phyloP scores from a whole-genome alignment of 1,284 basidiomycete genomes.

The Cryptococcus hybrid region DNA sequence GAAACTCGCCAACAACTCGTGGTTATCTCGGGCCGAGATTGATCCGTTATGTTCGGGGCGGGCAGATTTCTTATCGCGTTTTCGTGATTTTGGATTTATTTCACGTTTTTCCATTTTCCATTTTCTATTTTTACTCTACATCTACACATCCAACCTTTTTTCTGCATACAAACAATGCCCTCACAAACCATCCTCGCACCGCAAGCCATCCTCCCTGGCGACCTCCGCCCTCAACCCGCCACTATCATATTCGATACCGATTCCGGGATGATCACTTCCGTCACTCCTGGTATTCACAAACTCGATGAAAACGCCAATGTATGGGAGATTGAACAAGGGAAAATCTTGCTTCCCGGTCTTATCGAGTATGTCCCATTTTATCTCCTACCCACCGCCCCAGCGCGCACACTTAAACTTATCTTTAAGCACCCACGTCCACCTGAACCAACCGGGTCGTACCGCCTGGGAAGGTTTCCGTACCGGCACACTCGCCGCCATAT shows the following conservation, averaged over 20 bases:
- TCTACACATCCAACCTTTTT: too few species aligned
- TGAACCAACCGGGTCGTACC: constrained; percentile 77
- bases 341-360: constrained; percentile 65
- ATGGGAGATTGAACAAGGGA: constrained; percentile 8
- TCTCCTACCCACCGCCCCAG: too few species aligned
- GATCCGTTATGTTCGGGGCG: too few species aligned
- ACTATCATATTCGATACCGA: constrained; percentile 64
- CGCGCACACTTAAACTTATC: too few species aligned
- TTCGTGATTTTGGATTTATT: too few species aligned
- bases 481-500: constrained; percentile 80
- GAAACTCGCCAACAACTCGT: too few species aligned
- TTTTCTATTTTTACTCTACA: too few species aligned
- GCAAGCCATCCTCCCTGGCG: constrained; percentile 61
- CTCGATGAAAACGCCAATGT: constrained; percentile 2
- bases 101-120: too few species aligned
- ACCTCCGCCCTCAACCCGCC: constrained; percentile 59
- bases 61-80: too few species aligned
- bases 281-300: constrained; percentile 41
- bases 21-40: too few species aligned
- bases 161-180: background rate
- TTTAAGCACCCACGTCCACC: constrained; percentile 87
- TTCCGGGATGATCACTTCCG: constrained; percentile 66
- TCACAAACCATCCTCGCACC: constrained; percentile 23
- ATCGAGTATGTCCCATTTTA: too few species aligned
- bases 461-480: constrained; percentile 92